Base-by-base conservation (phyloP, 129 eudicot species). In the Oenanthe sinensis region DNA sequence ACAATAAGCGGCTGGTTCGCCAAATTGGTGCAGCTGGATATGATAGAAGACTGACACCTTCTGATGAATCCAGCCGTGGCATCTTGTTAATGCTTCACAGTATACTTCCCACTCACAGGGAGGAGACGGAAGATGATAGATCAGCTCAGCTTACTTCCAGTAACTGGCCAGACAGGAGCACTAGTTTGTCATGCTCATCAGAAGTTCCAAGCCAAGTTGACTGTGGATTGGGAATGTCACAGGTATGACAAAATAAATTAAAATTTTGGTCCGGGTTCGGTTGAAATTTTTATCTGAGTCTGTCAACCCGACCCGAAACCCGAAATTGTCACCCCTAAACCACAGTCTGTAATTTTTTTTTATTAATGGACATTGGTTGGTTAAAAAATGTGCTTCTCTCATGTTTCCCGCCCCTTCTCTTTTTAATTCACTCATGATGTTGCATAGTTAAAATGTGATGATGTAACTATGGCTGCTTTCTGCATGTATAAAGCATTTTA, bases 71-170 rank as follows among this genome's bases (percentile, higher is more conserved):
- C 20, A 58, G 80, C 48, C 80, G 71, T 79, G 78, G 83, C 36
- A 82, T 86, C 28, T 74, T 86, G 68, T 83, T 77, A 52, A 43
- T 79, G 58, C 77, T 82, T 75, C 86, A 55, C 71, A 76, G 86
- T 76, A 85, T 67, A 49, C 97, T 91, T 75, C 86, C 92, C 43
- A 82, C 92, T 72, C 97, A 91, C 74, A 85, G 81, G 80, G 97
- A 91, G 83, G 97, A 89, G 83, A 77, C 86, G 1, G 97, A 91
- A 75, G 95, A 89, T 81, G 97, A 89, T 81, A 85, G 47, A 75
- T 89, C 87, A 73, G 49, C 39, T 37, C 79, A 84, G 88, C 87
- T 84, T 71, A 76, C 11, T 40, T 37, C 30, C 71, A 36, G 46
- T 81, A 63, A 63, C 19, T 9, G 71, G 19, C 36, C 71, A 63